Percentiles rank a stretch among this genome's conserved stretches.
These are phyloP conservation scores for Skeletonema marinoi DNA, from an alignment of 108 stramenopile genomes.

Conservation along the genomic window DNA sequence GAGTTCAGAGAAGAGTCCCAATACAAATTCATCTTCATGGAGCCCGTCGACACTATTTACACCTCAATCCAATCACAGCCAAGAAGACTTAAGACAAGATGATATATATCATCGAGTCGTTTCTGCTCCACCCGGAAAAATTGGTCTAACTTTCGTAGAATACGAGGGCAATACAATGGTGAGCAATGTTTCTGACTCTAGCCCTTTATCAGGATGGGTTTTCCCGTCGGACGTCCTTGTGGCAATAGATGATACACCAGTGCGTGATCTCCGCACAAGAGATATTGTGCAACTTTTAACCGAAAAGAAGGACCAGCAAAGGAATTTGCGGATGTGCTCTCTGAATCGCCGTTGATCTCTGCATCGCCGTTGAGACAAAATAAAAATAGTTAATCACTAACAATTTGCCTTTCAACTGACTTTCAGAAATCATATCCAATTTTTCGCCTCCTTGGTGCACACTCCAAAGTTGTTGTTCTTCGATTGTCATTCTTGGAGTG, in stretches of 20 bases:
- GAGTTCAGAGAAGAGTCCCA: slow-evolving; percentile 1
- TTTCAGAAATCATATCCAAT: no score
- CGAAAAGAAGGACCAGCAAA: slow-evolving; percentile 61
- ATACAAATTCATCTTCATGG: background rate
- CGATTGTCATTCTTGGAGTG: no score
- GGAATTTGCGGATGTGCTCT: slow-evolving; percentile 64
- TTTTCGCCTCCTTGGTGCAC: no score
- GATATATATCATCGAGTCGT: slow-evolving; percentile 67
- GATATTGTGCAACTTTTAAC: slow-evolving; percentile 83
- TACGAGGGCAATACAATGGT: slow-evolving; percentile 88
- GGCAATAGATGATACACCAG: slow-evolving; percentile 83
- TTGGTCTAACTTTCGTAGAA: slow-evolving; percentile 84
- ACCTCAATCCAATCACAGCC: background rate
- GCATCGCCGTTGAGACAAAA: no score
- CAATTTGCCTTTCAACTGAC: no score
- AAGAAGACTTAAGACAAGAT: background rate
- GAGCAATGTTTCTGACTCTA: slow-evolving; percentile 69
- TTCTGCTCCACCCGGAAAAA: slow-evolving; percentile 84
- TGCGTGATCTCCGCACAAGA: slow-evolving; percentile 79
- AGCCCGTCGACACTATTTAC: background rate
- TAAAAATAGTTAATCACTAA: no score
- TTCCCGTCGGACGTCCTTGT: slow-evolving; percentile 83
- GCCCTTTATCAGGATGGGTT: slow-evolving; percentile 80
- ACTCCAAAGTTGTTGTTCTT: no score
- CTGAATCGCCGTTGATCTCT: background rate